Conservation (phyloP, 139 green algal species). For the Mesotaenium endlicherianum region DNA sequence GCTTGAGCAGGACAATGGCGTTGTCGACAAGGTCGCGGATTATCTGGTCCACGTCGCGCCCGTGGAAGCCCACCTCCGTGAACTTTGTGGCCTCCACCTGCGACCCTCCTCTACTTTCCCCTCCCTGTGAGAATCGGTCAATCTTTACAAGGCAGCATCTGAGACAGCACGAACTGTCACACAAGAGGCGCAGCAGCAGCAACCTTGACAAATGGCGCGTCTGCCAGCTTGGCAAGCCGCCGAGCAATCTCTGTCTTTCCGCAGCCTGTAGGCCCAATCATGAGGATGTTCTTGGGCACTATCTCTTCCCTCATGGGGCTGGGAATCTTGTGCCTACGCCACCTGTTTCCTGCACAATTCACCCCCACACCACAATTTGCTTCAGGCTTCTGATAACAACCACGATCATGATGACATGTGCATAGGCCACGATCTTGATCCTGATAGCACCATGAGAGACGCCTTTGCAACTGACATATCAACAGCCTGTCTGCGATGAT, state of each 20-base stretch:
- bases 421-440: not conserved
- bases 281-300: slow-evolving; percentile 95
- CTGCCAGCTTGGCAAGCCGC: slow-evolving; percentile 86
- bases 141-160: too few relatives aligned
- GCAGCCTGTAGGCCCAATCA: slow-evolving; percentile 89
- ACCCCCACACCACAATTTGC: too few relatives aligned
- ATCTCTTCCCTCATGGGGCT: slow-evolving; percentile 78
- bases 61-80: slow-evolving; percentile 97
- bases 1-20: slow-evolving; percentile 67
- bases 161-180: too few relatives aligned
- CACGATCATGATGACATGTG: not conserved
- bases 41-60: slow-evolving; percentile 93
- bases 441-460: not conserved
- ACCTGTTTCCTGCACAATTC: slow-evolving; percentile 75
- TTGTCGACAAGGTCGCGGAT: slow-evolving; percentile 90
- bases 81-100: slow-evolving; percentile 94
- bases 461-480: not conserved
- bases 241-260: slow-evolving; percentile 96
- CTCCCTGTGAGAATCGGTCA: too few relatives aligned
- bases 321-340: slow-evolving; percentile 77
- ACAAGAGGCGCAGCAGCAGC: too few relatives aligned
- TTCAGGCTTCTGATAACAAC: too few relatives aligned
- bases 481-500: not conserved
- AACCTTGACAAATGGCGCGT: slow-evolving; percentile 95
- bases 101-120: too few relatives aligned